Base-by-base conservation (phyloP, 169 alveolate species). In the Theileria equi region DNA sequence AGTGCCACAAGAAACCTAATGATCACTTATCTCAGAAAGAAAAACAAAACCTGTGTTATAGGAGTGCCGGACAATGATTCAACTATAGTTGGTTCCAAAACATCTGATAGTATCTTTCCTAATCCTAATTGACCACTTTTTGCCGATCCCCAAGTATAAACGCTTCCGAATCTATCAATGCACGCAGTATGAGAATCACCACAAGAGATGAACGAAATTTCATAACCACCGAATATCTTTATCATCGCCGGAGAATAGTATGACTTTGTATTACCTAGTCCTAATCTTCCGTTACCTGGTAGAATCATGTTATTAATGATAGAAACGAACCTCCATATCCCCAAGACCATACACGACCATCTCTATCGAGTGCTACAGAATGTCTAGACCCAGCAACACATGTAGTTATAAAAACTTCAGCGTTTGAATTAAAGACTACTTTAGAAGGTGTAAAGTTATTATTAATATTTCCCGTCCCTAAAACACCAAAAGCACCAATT, bases 141-240 rank as follows among this genome's bases (percentile, higher is more conserved):
- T 0, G 93, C 91, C 50, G 71, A 69, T 3, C 96, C 96, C 95
- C 94, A 92, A 17, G 96, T 92, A 62, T 83, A 91, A 10, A 91
- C 87, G 34, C 74, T 60, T 16, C 94, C 91, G 29, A 58, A 73
- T 17, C 91, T 44, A 64, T 91, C 95, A 32, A 92, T 52, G 59
- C 95, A 90, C 1, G 94, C 95, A 43, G 93, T 83, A 57, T 92
- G 96, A 0, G 93, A 53, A 29, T 89, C 93, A 0, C 96, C 96
- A 0, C 94, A 79, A 13, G 93, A 84, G 19, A 91, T 93, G 23
- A 68, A 80, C 10, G 52, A 57, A 38, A 90, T 63, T 28, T 38
- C 61, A 45, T 29, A 28, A 21, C 44, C 65, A 10, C 78, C 65
- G 49, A 61, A 57, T 23, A 44, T 53, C 40, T 71, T 35, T 41